phyloP scores from a whole-genome alignment of 768 basidiomycete species.

The Kwoniella bestiolae region DNA sequence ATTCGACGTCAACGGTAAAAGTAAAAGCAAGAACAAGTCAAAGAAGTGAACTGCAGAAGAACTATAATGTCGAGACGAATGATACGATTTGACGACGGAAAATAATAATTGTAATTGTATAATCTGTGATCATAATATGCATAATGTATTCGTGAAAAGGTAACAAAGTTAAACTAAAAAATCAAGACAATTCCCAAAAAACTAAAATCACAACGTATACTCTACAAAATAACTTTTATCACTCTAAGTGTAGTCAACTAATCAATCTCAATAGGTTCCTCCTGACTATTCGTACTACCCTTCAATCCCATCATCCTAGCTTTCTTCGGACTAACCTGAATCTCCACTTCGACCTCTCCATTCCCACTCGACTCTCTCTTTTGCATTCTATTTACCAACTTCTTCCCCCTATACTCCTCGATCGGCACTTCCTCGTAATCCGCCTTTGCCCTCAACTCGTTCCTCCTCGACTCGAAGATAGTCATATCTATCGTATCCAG shows the following conservation, averaged over 20 bases:
- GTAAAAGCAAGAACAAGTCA: background rate
- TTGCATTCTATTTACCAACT: conserved; percentile 5
- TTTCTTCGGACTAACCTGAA: conserved; percentile 32
- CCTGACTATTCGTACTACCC: background rate
- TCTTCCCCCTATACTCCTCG: conserved; percentile 31
- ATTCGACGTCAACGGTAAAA: conserved; percentile 3
- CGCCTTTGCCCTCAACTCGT: conserved; percentile 32
- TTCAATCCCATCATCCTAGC: background rate
- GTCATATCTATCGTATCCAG: conserved; percentile 85
- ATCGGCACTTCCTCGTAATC: conserved; percentile 40
- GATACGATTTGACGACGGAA: too few species aligned
- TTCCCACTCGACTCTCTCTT: conserved; percentile 7
- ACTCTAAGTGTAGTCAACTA: conserved; percentile 4
- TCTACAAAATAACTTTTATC: background rate
- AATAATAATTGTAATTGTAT: too few species aligned
- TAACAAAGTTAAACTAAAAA: background rate
- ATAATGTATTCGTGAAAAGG: too few species aligned
- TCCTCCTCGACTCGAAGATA: conserved; percentile 62
- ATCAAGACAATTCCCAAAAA: background rate
- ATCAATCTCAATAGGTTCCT: conserved; percentile 36
- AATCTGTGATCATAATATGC: too few species aligned
- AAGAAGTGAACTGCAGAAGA: background rate
- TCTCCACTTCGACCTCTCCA: conserved; percentile 13
- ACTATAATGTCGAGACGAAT: background rate
- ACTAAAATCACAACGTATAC: background rate